phyloP scores from a whole-genome alignment of 2,329 filamentous ascomycete species.

The Penicillium sp. region DNA sequence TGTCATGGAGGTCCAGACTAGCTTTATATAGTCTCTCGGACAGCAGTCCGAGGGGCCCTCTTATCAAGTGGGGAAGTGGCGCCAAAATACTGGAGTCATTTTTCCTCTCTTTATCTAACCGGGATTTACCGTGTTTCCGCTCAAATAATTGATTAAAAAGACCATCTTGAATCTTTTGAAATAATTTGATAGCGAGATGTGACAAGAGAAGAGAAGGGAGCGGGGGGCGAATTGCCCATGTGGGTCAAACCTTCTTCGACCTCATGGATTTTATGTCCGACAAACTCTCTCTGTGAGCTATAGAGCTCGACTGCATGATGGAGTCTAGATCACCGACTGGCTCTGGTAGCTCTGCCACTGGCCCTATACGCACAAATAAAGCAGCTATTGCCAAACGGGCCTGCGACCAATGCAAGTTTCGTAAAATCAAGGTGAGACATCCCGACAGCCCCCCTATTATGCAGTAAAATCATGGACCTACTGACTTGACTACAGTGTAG shows the following conservation, averaged over 20 bases:
- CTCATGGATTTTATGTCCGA: conserved; percentile 2
- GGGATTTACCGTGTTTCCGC: not conserved
- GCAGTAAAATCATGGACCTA: not conserved
- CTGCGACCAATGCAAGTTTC: conserved; percentile 44
- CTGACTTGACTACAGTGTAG: conserved; percentile 33
- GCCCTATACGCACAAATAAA: conserved; percentile 27
- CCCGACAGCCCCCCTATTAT: not conserved
- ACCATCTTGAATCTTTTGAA: not conserved
- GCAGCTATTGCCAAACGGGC: conserved; percentile 34
- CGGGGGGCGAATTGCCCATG: not conserved
- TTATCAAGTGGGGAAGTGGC: not conserved
- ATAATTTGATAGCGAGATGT: not conserved
- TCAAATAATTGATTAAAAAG: too few species aligned
- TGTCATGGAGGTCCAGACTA: not conserved
- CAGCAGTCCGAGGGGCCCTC: not conserved
- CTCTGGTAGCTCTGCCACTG: conserved; percentile 3
- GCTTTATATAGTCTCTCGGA: conserved; percentile 1
- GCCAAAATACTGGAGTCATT: not conserved
- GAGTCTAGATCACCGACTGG: conserved; percentile 23
- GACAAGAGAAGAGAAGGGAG: not conserved
- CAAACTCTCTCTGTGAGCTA: not conserved
- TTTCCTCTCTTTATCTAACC: not conserved
- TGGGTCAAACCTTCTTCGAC: conserved; percentile 6
- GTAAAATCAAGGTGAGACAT: conserved; percentile 36
- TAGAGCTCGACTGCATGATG: conserved; percentile 9